phyloP scores from a whole-genome alignment of 495 filamentous ascomycete genomes.

The Aspergillus funiculosus region DNA sequence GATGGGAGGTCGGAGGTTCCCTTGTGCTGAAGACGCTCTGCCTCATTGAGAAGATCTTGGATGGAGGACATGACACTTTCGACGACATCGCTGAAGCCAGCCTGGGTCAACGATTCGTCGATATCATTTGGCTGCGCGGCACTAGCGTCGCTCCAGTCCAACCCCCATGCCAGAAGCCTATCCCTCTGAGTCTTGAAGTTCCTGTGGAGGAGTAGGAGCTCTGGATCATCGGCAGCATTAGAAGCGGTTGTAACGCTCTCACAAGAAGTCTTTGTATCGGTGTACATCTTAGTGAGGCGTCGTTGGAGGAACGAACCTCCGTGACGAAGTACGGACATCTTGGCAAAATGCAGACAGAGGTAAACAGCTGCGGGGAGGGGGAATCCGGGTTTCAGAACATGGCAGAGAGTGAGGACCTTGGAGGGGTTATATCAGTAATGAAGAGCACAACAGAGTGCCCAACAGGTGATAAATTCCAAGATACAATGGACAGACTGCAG shows the following conservation, averaged over 20 bases:
- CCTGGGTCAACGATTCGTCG: constrained; percentile 75
- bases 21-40: constrained; percentile 67
- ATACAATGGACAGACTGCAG: constrained; percentile 5
- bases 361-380: constrained; percentile 15
- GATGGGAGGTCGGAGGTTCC: constrained; percentile 39
- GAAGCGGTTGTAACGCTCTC: constrained; percentile 71
- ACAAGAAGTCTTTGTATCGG: constrained; percentile 85
- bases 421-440: not conserved
- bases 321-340: constrained; percentile 47
- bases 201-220: constrained; percentile 50
- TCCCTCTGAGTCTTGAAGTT: constrained; percentile 54
- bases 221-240: constrained; percentile 50
- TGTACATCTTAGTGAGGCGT: constrained; percentile 82
- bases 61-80: constrained; percentile 85
- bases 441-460: not conserved
- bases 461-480: not conserved
- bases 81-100: constrained; percentile 81
- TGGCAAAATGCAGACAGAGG: constrained; percentile 25
- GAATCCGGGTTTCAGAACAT: constrained; percentile 23
- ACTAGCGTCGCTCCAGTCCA: constrained; percentile 79
- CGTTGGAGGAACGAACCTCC: constrained; percentile 50
- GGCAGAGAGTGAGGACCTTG: not conserved
- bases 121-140: constrained; percentile 66
- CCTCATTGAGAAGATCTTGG: constrained; percentile 78
- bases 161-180: constrained; percentile 76